phyloP scores from a whole-genome alignment of 2,329 filamentous ascomycete genomes.

The Aureobasidium sp. region DNA sequence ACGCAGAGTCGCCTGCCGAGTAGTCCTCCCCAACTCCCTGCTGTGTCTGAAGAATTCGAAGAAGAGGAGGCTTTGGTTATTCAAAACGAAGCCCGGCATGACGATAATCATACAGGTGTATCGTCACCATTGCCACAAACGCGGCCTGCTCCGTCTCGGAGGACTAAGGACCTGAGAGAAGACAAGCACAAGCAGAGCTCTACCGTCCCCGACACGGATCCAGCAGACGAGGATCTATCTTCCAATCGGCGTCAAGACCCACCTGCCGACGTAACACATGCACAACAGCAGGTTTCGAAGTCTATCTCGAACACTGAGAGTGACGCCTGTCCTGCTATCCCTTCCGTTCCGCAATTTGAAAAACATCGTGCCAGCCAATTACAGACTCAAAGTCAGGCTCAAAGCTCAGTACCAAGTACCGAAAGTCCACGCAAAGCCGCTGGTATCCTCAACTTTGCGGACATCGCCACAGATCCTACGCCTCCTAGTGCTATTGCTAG shows the following conservation, averaged over 20 bases:
- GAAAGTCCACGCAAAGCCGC: conserved; percentile 26
- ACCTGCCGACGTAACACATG: not conserved
- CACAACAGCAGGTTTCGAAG: conserved; percentile 11
- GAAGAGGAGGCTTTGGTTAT: not conserved
- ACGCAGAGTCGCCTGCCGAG: conserved; percentile 26
- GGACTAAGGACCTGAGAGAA: not conserved
- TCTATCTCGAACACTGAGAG: not conserved
- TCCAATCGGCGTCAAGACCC: conserved; percentile 3
- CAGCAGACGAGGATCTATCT: conserved; percentile 6
- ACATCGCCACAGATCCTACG: conserved; percentile 23
- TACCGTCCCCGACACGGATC: conserved; percentile 25
- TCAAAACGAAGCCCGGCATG: not conserved
- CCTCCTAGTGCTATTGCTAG: conserved; percentile 17
- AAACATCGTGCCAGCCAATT: conserved; percentile 21
- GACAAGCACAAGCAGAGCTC: not conserved
- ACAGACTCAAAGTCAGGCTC: not conserved
- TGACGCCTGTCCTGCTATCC: not conserved
- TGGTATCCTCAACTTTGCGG: conserved; percentile 23
- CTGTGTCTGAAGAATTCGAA: not conserved
- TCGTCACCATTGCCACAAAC: conserved; percentile 13
- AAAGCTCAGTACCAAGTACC: conserved; percentile 13
- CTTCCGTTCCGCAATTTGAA: conserved; percentile 17
- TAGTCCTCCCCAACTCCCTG: conserved; percentile 24
- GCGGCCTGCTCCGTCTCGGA: not conserved
- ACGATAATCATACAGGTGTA: not conserved